Evolutionary conservation across 192 early-diverging fungal species (phyloP), one percentile per base, ranked within the genome.

Genomic region (Podila epicladia): DNA sequence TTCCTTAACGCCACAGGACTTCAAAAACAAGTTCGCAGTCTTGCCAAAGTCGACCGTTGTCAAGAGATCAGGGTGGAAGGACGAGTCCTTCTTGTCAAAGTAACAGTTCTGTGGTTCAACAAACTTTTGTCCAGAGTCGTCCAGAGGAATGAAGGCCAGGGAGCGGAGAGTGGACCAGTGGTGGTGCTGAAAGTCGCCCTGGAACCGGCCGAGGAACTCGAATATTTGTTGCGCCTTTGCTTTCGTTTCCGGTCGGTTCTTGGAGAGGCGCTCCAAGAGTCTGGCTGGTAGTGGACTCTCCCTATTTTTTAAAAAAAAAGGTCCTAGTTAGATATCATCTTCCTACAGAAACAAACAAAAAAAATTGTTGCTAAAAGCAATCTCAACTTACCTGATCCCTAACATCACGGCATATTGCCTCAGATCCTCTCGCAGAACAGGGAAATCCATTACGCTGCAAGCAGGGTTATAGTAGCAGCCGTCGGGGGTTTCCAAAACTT

Each of bases 1-100:
- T 41, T 93, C 89, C 64, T 92, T 92, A 13, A 96, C 93, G 60
- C 96, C 96, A 68, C 96, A 97, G 2, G 89, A 86, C 32, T 90
- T 89, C 53, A 97, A 76, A 63, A 97, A 97, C 11, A 86, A 76
- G 74, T 95, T 93, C 13, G 93, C 95, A 2, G 82, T 50, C 0
- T 77, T 50, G 1, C 94, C 94, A 83, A 95, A 97, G 72, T 95
- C 92, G 38, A 92, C 82, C 26, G 85, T 89, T 0, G 75, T 70
- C 67, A 92, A 85, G 7, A 92, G 83, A 17, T 87, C 85, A 22
- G 74, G 82, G 60, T 88, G 87, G 33, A 79, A 86, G 22, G 73
- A 86, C 11, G 75, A 69, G 22, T 80, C 71, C 15, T 88, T 86
- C 65, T 77, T 85, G 63, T 85, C 76, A 72, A 89, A 92, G 55